A percentile compares a stretch with the other conserved stretches of the same genome.
phyloP scores from a whole-genome alignment of 148 eudicot genomes.

The Fallopia convolvulus region DNA sequence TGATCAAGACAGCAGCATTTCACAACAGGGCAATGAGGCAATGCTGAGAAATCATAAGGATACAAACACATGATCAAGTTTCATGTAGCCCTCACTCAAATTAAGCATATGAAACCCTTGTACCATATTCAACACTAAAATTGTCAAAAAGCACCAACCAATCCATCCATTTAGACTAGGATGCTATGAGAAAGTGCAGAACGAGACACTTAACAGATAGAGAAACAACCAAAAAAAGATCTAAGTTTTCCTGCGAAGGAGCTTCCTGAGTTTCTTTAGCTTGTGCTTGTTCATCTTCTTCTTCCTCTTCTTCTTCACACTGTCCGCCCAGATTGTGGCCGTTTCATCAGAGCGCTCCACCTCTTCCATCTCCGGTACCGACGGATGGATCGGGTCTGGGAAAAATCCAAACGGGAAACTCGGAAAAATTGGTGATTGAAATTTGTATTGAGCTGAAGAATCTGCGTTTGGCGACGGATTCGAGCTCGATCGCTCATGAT shows the following conservation, averaged over 20 bases:
- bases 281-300: constrained; percentile 59
- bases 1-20: background rate
- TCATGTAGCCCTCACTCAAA: background rate
- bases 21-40: background rate
- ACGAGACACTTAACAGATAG: background rate
- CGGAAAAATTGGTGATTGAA: background rate
- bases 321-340: constrained; percentile 45
- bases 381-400: constrained; percentile 21
- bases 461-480: background rate
- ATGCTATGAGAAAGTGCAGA: constrained; percentile 4
- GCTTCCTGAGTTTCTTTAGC: constrained; percentile 41
- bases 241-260: constrained; percentile 43
- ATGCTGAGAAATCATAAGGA: background rate
- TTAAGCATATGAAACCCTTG: background rate
- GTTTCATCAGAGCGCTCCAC: constrained; percentile 18
- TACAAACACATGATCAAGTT: background rate
- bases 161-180: background rate
- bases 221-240: background rate
- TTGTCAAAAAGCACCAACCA: background rate
- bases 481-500: background rate
- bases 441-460: background rate
- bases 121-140: background rate
- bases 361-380: constrained; percentile 10
- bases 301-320: constrained; percentile 66
- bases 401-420: constrained; percentile 29